These are phyloP conservation scores for Wickerhamomyces ciferrii DNA, from an alignment of 805 yeast species.

Conservation along the genomic window DNA sequence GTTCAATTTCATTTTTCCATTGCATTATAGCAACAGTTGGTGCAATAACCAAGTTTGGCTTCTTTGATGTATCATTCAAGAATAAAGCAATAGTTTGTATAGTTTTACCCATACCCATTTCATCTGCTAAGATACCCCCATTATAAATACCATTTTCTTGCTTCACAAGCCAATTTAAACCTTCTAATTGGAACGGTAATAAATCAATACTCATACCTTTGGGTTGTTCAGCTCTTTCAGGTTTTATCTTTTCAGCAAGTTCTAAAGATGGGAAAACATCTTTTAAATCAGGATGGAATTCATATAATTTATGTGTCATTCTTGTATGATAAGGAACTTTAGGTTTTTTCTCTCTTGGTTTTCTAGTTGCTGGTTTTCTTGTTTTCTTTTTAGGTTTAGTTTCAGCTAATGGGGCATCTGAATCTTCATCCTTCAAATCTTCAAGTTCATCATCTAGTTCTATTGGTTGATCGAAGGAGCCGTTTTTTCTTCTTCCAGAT, in stretches of 20 bases:
- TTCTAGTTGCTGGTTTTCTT: constrained; percentile 12
- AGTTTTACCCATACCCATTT: constrained; percentile 99
- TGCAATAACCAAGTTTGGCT: constrained; percentile 87
- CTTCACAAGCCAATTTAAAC: constrained; percentile 78
- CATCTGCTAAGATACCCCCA: constrained; percentile 96
- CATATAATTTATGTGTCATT: constrained; percentile 61
- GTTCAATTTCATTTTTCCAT: constrained; percentile 91
- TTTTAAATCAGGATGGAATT: constrained; percentile 72
- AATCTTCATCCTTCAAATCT: constrained; percentile 9
- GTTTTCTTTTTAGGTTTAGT: constrained; percentile 10
- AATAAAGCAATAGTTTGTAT: constrained; percentile 91
- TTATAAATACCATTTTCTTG: constrained; percentile 77
- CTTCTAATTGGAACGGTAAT: constrained; percentile 91
- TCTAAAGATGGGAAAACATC: constrained; percentile 66
- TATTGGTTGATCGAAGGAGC: constrained; percentile 13
- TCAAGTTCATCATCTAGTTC: constrained; percentile 5
- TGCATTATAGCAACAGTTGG: constrained; percentile 99
- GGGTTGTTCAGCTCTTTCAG: constrained; percentile 68
- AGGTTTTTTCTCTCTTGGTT: constrained; percentile 29
- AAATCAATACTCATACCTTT: constrained; percentile 65
- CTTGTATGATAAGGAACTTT: constrained; percentile 66
- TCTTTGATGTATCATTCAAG: constrained; percentile 57
- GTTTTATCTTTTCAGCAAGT: constrained; percentile 37
- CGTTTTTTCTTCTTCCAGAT: constrained; percentile 1
- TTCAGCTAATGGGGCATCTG: constrained; percentile 23